Evolutionary conservation across 129 eudicot genomes (phyloP).

Genomic region (Sambucus nigra): DNA sequence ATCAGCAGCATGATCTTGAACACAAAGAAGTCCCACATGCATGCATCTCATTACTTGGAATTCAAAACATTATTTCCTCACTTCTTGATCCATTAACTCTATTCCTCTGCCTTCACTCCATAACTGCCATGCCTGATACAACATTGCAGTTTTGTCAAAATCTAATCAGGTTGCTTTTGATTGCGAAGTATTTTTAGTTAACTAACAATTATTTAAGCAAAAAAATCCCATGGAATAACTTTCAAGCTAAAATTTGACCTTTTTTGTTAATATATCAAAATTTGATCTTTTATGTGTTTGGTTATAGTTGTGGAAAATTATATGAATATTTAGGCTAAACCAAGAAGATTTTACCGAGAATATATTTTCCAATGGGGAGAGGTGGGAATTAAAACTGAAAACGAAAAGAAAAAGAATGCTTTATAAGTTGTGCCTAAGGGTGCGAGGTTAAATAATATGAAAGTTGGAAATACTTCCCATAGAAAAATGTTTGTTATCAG

Average conservation of each 20-base stretch:
- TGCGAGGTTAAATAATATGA: background rate
- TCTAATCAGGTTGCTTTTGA: background rate
- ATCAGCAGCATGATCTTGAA: slow-evolving; percentile 21
- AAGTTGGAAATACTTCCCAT: background rate
- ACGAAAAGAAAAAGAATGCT: too few species aligned
- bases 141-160: background rate
- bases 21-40: slow-evolving; percentile 40
- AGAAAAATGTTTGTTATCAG: background rate
- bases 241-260: too few species aligned
- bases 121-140: slow-evolving; percentile 36
- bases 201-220: too few species aligned
- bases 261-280: too few species aligned
- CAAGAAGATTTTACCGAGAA: too few species aligned
- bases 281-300: too few species aligned
- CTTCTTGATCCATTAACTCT: slow-evolving; percentile 28
- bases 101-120: slow-evolving; percentile 26
- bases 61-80: slow-evolving; percentile 6
- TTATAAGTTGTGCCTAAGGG: background rate
- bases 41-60: slow-evolving; percentile 26
- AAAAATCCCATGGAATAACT: too few species aligned
- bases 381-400: too few species aligned
- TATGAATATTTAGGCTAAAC: too few species aligned
- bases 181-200: background rate
- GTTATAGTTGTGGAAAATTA: too few species aligned
- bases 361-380: too few species aligned